Base-by-base conservation (phyloP, 2,329 filamentous ascomycete genomes). In the Colletotrichum brevisporum region DNA sequence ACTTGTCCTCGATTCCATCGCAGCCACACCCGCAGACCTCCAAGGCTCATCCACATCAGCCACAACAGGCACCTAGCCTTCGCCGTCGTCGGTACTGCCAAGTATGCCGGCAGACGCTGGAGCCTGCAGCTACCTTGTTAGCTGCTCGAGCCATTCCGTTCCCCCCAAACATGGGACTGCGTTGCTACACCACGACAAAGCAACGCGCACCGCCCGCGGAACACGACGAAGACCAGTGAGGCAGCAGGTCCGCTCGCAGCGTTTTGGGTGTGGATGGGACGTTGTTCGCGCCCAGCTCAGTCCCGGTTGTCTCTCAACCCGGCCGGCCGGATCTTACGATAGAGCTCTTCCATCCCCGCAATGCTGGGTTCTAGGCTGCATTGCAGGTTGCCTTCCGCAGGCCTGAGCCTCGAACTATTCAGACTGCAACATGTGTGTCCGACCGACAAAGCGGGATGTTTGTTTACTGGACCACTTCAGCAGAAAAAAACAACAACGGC, bases 371-470 rank as follows among this genome's bases (percentile, higher is more conserved):
- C 27, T 48, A 21, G 41, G 48, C 54, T 50, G 27, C 24, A 57
- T 41, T 31, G 24, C 13, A 53, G 16, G 24, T 45, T 16, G 51
- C 50, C 41, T 41, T 5, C 21, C 4, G 13, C 21, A 48, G 18
- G 61, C 65, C 55, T 59, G 26, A 39, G 15, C 61, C 39, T 54
- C 15, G 31, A 15, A 39, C 36, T 58, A 27, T 18, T 59, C 61
- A 50, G 54, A 58, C 27, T 36, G 47, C 61, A 43, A 50, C 18
- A 43, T 52, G 39, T 26, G 45, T 39, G 31, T 50, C 43, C 21
- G 50, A 54, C 36, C 18, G 47, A 31, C 39, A 26, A 45, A 47
- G 47, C 47, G 41, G 36, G 5, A n/a, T 36, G 16, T 54, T 36
- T 36, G 16, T 54, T 36, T 54, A 24, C 48, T 21, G 15, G 18